Percentiles rank a stretch among this genome's conserved stretches.
Conservation (phyloP, 2,329 filamentous ascomycete species). For the Penicillium sp. region DNA sequence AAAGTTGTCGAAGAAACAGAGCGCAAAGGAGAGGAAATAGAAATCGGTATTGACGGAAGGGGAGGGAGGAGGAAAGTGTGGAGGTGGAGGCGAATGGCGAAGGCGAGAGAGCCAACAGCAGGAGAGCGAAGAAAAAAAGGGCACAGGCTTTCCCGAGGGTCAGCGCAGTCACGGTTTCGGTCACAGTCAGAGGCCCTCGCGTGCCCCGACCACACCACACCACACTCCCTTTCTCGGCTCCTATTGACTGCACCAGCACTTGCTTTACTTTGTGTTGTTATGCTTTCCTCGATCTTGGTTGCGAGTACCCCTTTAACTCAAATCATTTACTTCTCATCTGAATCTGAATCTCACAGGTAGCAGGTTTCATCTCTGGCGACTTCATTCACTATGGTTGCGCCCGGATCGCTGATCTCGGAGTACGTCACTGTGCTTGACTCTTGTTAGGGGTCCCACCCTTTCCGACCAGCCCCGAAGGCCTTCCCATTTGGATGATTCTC, state of each 20-base stretch:
- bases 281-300: background rate
- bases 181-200: conserved; percentile 11
- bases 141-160: conserved; percentile 12
- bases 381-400: background rate
- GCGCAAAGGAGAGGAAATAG: background rate
- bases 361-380: background rate
- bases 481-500: conserved; percentile 13
- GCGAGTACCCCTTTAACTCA: background rate
- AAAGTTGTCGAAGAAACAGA: background rate
- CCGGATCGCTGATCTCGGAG: background rate
- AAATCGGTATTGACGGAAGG: conserved; percentile 5
- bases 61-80: conserved; percentile 2
- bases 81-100: conserved; percentile 2
- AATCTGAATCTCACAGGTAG: background rate
- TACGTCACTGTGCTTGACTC: conserved; percentile 16
- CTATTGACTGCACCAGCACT: background rate
- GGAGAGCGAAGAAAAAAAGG: conserved; percentile 9
- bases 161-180: background rate
- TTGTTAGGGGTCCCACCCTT: conserved; percentile 6
- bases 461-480: conserved; percentile 21
- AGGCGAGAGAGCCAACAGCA: background rate
- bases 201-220: conserved; percentile 11
- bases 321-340: background rate
- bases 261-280: background rate
- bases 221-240: background rate